Base-by-base conservation (phyloP, 2,329 filamentous ascomycete species). In the Trichoderma harzianum region DNA sequence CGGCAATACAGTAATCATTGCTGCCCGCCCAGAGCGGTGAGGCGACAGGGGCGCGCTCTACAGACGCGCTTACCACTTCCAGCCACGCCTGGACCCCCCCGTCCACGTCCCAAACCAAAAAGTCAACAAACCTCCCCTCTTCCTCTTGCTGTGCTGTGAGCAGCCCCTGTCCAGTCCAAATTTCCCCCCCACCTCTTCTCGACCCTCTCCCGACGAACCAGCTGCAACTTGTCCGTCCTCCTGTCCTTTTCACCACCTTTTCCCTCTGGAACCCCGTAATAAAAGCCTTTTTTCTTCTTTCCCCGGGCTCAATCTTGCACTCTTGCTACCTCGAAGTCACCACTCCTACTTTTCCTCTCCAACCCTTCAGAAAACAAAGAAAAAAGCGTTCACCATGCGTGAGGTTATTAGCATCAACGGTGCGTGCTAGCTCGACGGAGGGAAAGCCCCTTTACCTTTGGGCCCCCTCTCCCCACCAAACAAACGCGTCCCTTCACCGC, bases 391-490 rank as follows among this genome's bases (percentile, higher is more conserved):
- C 88, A 95, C 84, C 83, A 98, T 98, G 95, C 95, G 95, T 93
- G 95, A 98, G 91, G 94, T 98, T 84, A 97, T 98, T 86, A 95
- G 92, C 87, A 93, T 98, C 90, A 98, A 98, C 90, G 95, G 95
- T 98, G 90, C 82, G 92, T 72, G 62, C 66, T 69, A 69, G 66
- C 66, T 69, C 66, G 66, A 69, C 58, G n/a, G 51, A 66, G 66
- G 51, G 24, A 53, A 53, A 60, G n/a, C 34, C 71, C 69, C 75
- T 47, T 47, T 47, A 47, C 43, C 76, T 78, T 77, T 72, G 73
- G 76, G 77, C 78, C 76, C 76, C 78, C 77, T 76, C 78, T 77
- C 76, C 74, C 75, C 76, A 67, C 69, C 64, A 62, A 66, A 71
- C 64, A 62, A 66, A 71, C 68, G 71, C 71, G 71, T 72, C 55